Base-by-base conservation (phyloP, 140 eudicot species). In the Bidens hawaiensis region DNA sequence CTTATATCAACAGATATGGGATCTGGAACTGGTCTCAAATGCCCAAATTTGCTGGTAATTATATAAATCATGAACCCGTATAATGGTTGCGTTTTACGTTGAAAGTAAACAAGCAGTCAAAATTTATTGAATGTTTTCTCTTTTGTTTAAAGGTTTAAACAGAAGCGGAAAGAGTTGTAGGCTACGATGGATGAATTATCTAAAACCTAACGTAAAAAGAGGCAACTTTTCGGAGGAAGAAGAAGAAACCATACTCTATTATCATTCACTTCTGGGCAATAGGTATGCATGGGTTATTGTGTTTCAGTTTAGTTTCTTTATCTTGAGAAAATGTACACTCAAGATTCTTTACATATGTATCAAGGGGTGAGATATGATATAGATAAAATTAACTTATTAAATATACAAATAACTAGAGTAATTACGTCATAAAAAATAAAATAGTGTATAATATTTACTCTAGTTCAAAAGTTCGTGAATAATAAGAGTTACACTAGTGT, bases 151-250 rank as follows among this genome's bases (percentile, higher is more conserved):
- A 69, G 75, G 75, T 25, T 60, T 69, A 21, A 58, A 27, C 22
- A 80, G 95, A 71, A 82, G 87, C 60, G 95, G n/a, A n/a, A n/a
- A n/a, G n/a, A n/a, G n/a, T n/a, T n/a, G n/a, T n/a, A n/a, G n/a
- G n/a, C n/a, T n/a, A n/a, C n/a, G n/a, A n/a, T n/a, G n/a, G n/a
- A n/a, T n/a, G n/a, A n/a, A n/a, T n/a, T n/a, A n/a, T n/a, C 76
- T 86, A 14, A 68, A 86, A 67, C 95, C 95, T 5, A 89, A 86
- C 30, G 80, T 86, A 47, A 86, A 86, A 43, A 73, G 90, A 43
- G 95, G 95, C 38, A 72, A 73, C 15, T 83, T 86, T 28, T 71
- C 95, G 0, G 66, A 75, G 49, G 95, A 83, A 41, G 95, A 86
- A 66, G 95, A 86, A 59, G 88, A 86, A 21, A 62, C 83, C 6